phyloP scores from a whole-genome alignment of 768 basidiomycete species.

The Russula ochroleuca region DNA sequence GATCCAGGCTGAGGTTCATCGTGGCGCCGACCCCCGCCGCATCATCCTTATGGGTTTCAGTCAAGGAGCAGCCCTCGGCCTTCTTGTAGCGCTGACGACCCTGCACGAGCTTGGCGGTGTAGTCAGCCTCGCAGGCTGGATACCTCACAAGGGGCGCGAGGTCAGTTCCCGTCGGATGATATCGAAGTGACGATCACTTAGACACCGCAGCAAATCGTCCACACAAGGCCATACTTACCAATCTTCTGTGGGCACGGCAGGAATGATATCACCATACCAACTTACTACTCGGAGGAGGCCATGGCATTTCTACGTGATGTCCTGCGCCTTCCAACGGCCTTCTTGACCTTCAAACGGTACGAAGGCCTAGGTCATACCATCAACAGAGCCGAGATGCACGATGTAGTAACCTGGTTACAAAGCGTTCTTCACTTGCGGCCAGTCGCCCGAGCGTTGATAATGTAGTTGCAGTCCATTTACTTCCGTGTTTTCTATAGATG shows the following conservation, averaged over 20 bases:
- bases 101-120: slow-evolving; percentile 44
- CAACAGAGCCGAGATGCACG: slow-evolving; percentile 36
- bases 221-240: slow-evolving; percentile 36
- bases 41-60: slow-evolving; percentile 44
- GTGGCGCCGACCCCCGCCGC: slow-evolving; percentile 36
- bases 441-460: neutral
- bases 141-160: slow-evolving; percentile 38
- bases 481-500: neutral
- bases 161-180: slow-evolving; percentile 28
- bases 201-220: slow-evolving; percentile 34
- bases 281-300: slow-evolving; percentile 35
- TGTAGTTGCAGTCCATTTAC: neutral
- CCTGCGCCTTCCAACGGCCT: slow-evolving; percentile 29
- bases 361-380: slow-evolving; percentile 37
- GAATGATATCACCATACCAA: slow-evolving; percentile 39
- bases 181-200: neutral
- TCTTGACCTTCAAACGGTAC: slow-evolving; percentile 33
- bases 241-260: slow-evolving; percentile 44
- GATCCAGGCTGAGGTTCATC: slow-evolving; percentile 39
- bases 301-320: slow-evolving; percentile 34
- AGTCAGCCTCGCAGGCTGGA: slow-evolving; percentile 45
- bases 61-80: slow-evolving; percentile 41
- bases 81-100: slow-evolving; percentile 40
- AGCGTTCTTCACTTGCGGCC: slow-evolving; percentile 14
- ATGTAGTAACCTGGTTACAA: slow-evolving; percentile 35